phyloP scores from a whole-genome alignment of 768 basidiomycete genomes.

The Lactarius evosmus region DNA sequence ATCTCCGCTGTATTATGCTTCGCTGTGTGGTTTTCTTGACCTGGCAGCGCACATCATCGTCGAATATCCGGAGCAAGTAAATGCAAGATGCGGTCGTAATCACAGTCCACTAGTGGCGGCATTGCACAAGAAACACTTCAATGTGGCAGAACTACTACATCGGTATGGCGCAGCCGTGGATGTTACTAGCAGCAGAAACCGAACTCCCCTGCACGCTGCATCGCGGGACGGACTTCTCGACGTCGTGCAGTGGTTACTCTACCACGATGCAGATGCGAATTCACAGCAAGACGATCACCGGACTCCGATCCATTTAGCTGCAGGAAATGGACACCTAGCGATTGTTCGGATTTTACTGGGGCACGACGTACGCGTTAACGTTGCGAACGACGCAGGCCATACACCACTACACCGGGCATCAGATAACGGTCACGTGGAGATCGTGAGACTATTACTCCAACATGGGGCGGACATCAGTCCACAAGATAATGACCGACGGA shows the following conservation, averaged over 20 bases:
- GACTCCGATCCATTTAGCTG: not conserved
- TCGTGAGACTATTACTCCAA: not conserved
- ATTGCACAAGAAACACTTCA: not conserved
- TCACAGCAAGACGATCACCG: fast-evolving
- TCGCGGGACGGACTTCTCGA: not conserved
- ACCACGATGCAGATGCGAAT: not conserved
- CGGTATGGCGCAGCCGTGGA: too few relatives aligned
- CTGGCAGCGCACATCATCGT: too few relatives aligned
- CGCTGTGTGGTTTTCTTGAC: too few relatives aligned
- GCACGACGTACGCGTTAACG: not conserved
- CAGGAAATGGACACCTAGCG: not conserved
- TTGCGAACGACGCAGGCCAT: not conserved
- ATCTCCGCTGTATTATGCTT: too few relatives aligned
- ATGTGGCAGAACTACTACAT: not conserved
- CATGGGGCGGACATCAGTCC: not conserved
- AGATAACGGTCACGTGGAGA: not conserved
- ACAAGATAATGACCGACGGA: not conserved
- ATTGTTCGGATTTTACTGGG: not conserved
- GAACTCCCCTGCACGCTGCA: not conserved
- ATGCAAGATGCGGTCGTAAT: not conserved
- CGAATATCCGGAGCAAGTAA: too few relatives aligned
- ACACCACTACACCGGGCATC: not conserved
- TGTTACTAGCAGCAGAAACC: not conserved
- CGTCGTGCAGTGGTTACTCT: not conserved
- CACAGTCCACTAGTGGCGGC: not conserved